Evolutionary conservation across 2,329 filamentous ascomycete genomes (phyloP), one percentile per base, ranked within the genome.

Genomic region (Gyromitra esculenta): DNA sequence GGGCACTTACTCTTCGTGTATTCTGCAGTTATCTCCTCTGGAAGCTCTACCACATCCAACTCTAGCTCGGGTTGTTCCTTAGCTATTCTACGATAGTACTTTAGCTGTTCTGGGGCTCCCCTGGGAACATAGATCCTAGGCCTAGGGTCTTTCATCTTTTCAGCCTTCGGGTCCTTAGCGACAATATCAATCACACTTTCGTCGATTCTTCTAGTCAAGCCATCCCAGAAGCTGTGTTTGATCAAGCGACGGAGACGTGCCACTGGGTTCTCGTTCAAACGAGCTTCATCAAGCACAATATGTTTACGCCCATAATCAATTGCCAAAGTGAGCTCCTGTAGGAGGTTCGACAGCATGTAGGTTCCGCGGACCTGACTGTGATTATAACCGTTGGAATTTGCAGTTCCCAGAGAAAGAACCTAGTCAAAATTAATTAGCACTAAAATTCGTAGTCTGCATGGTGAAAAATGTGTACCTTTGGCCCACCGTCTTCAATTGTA

Each of bases 291-390:
- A 57, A 99, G 88, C 69, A 97, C 89, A 81, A 98, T 95, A 82
- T 93, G 91, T 84, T 94, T 93, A 77, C 93, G 91, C 75, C 93
- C 94, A 82, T 93, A 94, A 83, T 96, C 92, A 86, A 97, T 91
- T 79, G 96, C 96, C 80, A 98, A 88, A 0, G 92, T 96, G 79
- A 99, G 88, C 85, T 99, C 96, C 84, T 99, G 96, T 52, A 98
- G 87, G 59, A 98, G 89, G 83, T 98, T 99, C 78, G 95, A 97
- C 75, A 99, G 88, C 91, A 97, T 96, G 84, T 99, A 99, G 41
- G 93, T 98, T 81, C 96, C 96, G 79, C 95, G 92, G 78, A 99
- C 89, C 82, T 98, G 94, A 83, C 95, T 94, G 79, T 90, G 90
- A 82, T 94, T 95, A 85, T 92, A 89, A 54, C 94, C 95, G 80